phyloP scores from a whole-genome alignment of 2,329 filamentous ascomycete species.

The Pseudogymnoascus sp. region DNA sequence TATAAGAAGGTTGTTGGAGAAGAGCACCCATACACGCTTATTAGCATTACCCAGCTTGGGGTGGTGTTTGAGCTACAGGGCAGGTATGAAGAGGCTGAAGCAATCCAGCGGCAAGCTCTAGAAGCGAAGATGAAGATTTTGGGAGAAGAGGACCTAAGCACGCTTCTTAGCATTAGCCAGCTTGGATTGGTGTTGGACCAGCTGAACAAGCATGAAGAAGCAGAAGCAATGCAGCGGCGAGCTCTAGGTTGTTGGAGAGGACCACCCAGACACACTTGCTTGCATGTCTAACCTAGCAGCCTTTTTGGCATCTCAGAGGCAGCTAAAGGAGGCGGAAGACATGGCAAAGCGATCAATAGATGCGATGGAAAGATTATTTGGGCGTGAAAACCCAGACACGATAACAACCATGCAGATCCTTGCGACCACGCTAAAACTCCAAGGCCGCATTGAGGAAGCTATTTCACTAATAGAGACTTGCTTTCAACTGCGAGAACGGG shows the following conservation, averaged over 20 bases:
- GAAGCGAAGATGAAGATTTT: too few relatives aligned
- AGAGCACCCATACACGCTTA: too few relatives aligned
- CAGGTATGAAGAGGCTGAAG: too few relatives aligned
- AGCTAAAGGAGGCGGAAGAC: constrained; percentile 7
- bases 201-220: neutral
- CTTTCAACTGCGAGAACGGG: neutral
- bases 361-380: constrained; percentile 11
- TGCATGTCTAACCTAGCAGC: constrained; percentile 10
- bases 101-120: too few relatives aligned
- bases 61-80: too few relatives aligned
- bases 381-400: neutral
- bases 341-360: constrained; percentile 9
- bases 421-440: neutral
- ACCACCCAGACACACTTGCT: constrained; percentile 17
- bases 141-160: too few relatives aligned
- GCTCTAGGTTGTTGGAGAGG: constrained; percentile 13
- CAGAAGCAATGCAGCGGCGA: constrained; percentile 9
- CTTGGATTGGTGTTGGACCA: too few relatives aligned
- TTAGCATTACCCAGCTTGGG: too few relatives aligned
- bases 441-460: neutral
- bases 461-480: constrained; percentile 3
- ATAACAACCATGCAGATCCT: neutral
- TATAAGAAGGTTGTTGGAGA: too few relatives aligned
- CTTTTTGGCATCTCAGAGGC: neutral
- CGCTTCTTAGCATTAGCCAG: too few relatives aligned